Base-by-base conservation (phyloP, 2,329 filamentous ascomycete species). In the Pseudonectria buxi region DNA sequence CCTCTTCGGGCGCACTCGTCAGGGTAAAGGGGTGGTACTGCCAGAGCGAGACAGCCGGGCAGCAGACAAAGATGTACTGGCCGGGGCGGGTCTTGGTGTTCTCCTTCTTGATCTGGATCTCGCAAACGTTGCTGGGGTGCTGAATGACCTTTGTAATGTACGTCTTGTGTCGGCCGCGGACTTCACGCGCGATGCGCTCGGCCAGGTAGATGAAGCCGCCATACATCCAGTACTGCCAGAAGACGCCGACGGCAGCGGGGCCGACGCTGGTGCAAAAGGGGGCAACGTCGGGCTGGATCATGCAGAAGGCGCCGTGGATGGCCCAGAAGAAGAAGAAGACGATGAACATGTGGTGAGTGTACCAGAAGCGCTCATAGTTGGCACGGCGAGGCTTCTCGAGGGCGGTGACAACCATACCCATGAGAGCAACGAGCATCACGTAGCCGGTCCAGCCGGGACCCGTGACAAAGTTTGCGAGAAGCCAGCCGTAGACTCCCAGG, bases 81-180 rank as follows among this genome's bases (percentile, higher is more conserved):
- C 86, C 86, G 14, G 86, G 83, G 34, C 75, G 73, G 3, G 84
- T 87, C 69, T 82, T 87, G 29, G 85, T 89, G 63, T 87, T 69
- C 56, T 89, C 84, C 64, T 92, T 92, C 71, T 90, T 89, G 67
- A 94, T 88, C 65, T 92, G 86, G 42, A 94, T 89, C 64, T 94
- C 86, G 58, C 84, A 85, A 13, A 94, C 86, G 53, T 88, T 87
- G 68, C 83, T 87, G 7, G 86, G 86, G 59, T 94, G 86, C 65
- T 92, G 86, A 46, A 94, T 81, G 44, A 94, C 86, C 66, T 92
- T 92, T 45, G 83, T 87, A 41, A 94, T 84, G 58, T 83, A 87
- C 12, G 86, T 90, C 71, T 83, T 86, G 68, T 90, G 84, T 16
- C 80, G 75, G 30, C 86, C 86, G 35, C 86, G 80, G 27, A 90